phyloP scores from a whole-genome alignment of 441 rosid genomes.

The Croton setiger region DNA sequence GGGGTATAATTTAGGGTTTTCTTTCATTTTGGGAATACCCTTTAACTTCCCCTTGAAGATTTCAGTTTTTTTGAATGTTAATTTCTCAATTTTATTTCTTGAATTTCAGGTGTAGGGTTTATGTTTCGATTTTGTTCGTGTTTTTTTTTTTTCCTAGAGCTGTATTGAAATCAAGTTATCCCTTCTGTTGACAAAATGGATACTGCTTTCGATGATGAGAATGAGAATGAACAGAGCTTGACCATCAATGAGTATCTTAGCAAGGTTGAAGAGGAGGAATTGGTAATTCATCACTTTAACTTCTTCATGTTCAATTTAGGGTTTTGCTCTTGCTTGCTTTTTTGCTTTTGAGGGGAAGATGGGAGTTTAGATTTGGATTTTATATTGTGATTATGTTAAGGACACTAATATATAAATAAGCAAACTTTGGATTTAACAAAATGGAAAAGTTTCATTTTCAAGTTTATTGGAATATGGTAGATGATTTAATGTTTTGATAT shows the following conservation, averaged over 20 bases:
- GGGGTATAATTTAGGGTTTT: slow-evolving; percentile 27
- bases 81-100: not conserved
- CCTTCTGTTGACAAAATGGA: slow-evolving; percentile 33
- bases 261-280: slow-evolving; percentile 66
- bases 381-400: not conserved
- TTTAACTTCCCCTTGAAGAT: slow-evolving; percentile 1
- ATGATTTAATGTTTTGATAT: not conserved
- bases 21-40: not conserved
- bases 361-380: not conserved
- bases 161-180: not conserved
- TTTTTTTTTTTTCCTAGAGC: not conserved
- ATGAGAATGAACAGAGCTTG: slow-evolving; percentile 55
- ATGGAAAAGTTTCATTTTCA: not conserved
- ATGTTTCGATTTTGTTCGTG: slow-evolving; percentile 1
- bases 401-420: not conserved
- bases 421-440: not conserved
- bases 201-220: slow-evolving; percentile 57
- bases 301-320: slow-evolving; percentile 4
- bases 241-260: slow-evolving; percentile 70
- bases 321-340: not conserved
- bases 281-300: slow-evolving; percentile 37
- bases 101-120: slow-evolving; percentile 11
- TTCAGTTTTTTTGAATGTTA: not conserved
- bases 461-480: not conserved
- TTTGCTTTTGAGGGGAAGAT: not conserved